phyloP scores from a whole-genome alignment of 805 yeast species.

The Nakazawaea peltata region DNA sequence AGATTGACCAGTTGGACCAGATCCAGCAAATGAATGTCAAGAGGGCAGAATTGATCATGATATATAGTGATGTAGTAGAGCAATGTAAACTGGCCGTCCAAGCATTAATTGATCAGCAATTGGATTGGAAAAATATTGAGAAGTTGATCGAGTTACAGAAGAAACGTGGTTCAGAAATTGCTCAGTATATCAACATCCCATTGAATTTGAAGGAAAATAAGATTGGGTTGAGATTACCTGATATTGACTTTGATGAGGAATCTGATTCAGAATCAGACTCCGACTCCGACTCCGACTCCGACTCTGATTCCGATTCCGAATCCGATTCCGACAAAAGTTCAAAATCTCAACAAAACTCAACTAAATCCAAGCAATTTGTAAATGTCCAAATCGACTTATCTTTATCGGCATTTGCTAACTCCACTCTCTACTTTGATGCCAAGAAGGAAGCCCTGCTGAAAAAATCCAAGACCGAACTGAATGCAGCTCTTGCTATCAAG shows the following conservation, averaged over 20 bases:
- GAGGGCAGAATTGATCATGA: constrained; percentile 69
- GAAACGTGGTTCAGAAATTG: constrained; percentile 53
- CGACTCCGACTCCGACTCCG: constrained; percentile 28
- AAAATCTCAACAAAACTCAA: constrained; percentile 1
- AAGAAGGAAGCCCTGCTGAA: constrained; percentile 72
- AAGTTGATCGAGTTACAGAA: constrained; percentile 65
- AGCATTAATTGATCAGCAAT: constrained; percentile 63
- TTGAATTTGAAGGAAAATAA: constrained; percentile 63
- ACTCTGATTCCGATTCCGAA: constrained; percentile 20
- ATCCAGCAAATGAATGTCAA: constrained; percentile 56
- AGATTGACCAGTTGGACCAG: constrained; percentile 54
- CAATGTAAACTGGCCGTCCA: constrained; percentile 64
- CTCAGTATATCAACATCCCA: constrained; percentile 55
- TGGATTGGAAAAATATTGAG: constrained; percentile 93
- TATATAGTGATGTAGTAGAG: constrained; percentile 63
- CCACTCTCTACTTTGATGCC: constrained; percentile 70
- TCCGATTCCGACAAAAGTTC: constrained; percentile 22
- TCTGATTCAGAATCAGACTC: constrained; percentile 18
- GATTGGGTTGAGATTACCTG: constrained; percentile 49
- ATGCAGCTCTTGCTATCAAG: constrained; percentile 68
- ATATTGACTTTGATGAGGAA: constrained; percentile 29
- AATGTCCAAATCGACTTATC: constrained; percentile 60
- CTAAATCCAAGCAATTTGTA: constrained; percentile 25
- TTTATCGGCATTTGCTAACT: constrained; percentile 82
- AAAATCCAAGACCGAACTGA: constrained; percentile 72